Base-by-base conservation (phyloP, 371 early-diverging fungal species). In the Mycotypha africana region DNA sequence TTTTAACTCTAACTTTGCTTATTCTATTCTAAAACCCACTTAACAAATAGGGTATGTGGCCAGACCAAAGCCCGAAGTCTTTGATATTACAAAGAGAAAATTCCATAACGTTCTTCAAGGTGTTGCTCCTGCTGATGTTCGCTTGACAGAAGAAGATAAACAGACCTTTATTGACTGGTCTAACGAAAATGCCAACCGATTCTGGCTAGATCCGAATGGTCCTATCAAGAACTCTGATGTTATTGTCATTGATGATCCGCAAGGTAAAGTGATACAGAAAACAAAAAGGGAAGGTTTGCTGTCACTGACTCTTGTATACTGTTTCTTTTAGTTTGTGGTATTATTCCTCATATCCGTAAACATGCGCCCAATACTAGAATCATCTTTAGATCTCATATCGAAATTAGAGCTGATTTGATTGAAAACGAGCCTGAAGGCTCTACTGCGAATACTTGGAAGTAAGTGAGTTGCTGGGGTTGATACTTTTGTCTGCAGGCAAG, bases 51-150 rank as follows among this genome's bases (percentile, higher is more conserved):
- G 84, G 85, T 83, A 70, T 54, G 88, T 88, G 31, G 76, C 82
- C 47, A 78, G 85, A 42, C 89, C 89, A 33, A 84, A 84, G 48
- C 86, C 89, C 8, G 84, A 82, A 42, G 82, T 91, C 8, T 89
- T 88, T 67, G 82, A 86, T 47, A 86, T 89, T 38, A 90, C 91
- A 37, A 90, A 90, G 59, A 71, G 84, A 62, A 89, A 91, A 56
- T 85, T 91, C 62, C 93, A 93, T 62, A 93, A 93, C 63, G 82
- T 91, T 6, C 76, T 92, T 35, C 93, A 93, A 74, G 89, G 89
- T 42, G 91, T 91, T n/a, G 84, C 89, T 11, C 55, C 65, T 24
- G 67, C 71, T 24, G 70, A 76, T 42, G 68, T 71, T 21, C 51
- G 71, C 11, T 62, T 92, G 33, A 79, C 68, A 3, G 75, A 84